Evolutionary conservation across 2,329 filamentous ascomycete species (phyloP), one percentile per base, ranked within the genome.

Genomic region (Colletotrichum eremochloae): DNA sequence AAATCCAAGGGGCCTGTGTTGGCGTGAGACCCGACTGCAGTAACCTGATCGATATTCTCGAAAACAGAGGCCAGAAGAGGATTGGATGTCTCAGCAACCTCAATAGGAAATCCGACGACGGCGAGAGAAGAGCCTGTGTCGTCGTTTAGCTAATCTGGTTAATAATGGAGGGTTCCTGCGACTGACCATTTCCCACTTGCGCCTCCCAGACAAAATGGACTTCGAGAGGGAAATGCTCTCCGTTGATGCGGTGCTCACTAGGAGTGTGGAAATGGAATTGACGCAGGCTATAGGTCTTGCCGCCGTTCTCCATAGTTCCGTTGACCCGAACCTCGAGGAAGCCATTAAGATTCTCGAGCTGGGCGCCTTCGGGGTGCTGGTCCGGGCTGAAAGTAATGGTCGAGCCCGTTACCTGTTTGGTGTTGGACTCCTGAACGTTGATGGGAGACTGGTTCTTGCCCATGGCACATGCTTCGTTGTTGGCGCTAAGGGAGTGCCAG

Each of bases 231-330:
- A 78, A 84, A 75, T 81, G 77, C 71, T 82, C 80, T 7, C 83
- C 78, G 77, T 84, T 75, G 77, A 90, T 81, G 60, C 85, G 83
- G 75, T 91, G 89, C 81, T 91, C 89, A 56, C 86, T 87, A 0
- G 89, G 88, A 0, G 87, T 87, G 76, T 91, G 89, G 80, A 90
- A 88, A 79, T 90, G 89, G 80, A 90, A 90, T 74, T 90, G 88
- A 55, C 80, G 80, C 18, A 90, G 80, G 0, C 74, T 77, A 77
- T 85, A 89, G 15, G 81, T 77, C 29, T 78, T 78, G 46, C 80
- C 82, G 1, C 76, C 80, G 36, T 86, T 77, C 0, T 75, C 79
- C 8, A 88, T 82, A 14, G 82, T 85, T 31, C 87, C 87, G 57
- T 85, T 85, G 36, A 84, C 82, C 38, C 85, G 78, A 55, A 88